A percentile compares a stretch with the other conserved stretches of the same genome.
phyloP scores from a whole-genome alignment of 345 rosid genomes.

The Corchorus olitorius region DNA sequence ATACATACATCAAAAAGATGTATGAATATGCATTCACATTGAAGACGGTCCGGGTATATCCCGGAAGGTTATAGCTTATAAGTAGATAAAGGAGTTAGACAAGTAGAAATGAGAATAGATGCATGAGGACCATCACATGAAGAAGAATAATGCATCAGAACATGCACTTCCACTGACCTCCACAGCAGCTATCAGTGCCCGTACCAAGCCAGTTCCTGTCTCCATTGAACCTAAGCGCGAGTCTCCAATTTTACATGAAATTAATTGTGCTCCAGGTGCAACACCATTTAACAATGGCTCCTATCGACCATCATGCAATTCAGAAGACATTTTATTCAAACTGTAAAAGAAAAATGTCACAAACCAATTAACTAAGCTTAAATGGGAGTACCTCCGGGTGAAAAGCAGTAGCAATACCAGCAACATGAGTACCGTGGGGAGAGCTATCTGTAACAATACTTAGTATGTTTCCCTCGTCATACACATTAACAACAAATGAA shows the following conservation, averaged over 20 bases:
- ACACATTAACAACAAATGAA: constrained; percentile 78
- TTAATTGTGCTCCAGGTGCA: constrained; percentile 96
- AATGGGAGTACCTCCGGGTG: constrained; percentile 69
- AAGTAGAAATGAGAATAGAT: not conserved
- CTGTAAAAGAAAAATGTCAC: constrained; percentile 9
- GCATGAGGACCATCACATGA: not conserved
- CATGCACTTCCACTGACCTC: constrained; percentile 55
- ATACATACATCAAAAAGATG: not conserved
- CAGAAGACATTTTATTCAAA: constrained; percentile 11
- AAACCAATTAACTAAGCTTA: constrained; percentile 9
- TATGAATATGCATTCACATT: not conserved
- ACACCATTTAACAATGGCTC: constrained; percentile 91
- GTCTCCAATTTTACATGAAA: constrained; percentile 99
- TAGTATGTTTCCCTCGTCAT: constrained; percentile 77
- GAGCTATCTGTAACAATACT: constrained; percentile 95
- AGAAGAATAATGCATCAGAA: constrained; percentile 5
- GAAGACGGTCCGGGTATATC: not conserved
- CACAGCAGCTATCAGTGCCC: constrained; percentile 88
- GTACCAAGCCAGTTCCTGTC: constrained; percentile 93
- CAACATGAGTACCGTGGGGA: constrained; percentile 98
- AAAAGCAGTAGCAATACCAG: constrained; percentile 95
- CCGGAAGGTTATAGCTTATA: not conserved
- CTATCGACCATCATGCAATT: constrained; percentile 39
- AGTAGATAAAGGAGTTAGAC: not conserved
- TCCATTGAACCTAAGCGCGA: constrained; percentile 94